Conservation (phyloP, 1,284 basidiomycete species). For the Marasmius oreades region DNA sequence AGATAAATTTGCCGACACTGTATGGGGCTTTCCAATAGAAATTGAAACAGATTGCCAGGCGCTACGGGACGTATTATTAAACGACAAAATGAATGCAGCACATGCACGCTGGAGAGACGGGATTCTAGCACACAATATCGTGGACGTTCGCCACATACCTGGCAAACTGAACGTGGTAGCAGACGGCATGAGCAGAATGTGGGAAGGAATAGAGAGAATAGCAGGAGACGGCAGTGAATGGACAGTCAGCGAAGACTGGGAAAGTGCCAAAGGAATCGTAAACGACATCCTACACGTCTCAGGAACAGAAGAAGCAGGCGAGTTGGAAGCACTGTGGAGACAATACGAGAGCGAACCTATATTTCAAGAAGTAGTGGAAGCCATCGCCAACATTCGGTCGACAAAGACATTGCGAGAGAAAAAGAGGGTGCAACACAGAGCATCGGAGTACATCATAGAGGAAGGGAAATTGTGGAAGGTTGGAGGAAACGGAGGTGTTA, state of each 20-base stretch:
- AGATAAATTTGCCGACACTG: conserved; percentile 18
- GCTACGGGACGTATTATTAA: conserved; percentile 13
- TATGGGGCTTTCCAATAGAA: conserved; percentile 17
- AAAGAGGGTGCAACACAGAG: conserved; percentile 23
- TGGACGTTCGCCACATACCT: conserved; percentile 12
- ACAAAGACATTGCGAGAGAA: not conserved
- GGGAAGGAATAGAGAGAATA: conserved; percentile 5
- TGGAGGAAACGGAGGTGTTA: conserved; percentile 11
- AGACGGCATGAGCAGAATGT: conserved; percentile 13
- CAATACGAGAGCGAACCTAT: conserved; percentile 25
- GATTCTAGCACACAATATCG: conserved; percentile 14
- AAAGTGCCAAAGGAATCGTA: conserved; percentile 19
- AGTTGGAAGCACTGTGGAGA: conserved; percentile 1
- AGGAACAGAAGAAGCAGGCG: not conserved
- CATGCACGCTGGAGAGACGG: conserved; percentile 15
- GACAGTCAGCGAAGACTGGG: conserved; percentile 19
- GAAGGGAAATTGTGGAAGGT: conserved; percentile 30
- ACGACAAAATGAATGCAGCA: conserved; percentile 10
- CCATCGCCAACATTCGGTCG: conserved; percentile 16
- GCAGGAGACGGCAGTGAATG: conserved; percentile 29
- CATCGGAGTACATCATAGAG: conserved; percentile 26
- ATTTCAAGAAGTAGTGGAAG: conserved; percentile 26
- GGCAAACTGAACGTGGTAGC: conserved; percentile 10
- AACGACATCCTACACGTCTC: conserved; percentile 24
- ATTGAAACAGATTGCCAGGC: conserved; percentile 20